Evolutionary conservation across 768 basidiomycete genomes (phyloP).

Genomic region (Boletus subparvulus): DNA sequence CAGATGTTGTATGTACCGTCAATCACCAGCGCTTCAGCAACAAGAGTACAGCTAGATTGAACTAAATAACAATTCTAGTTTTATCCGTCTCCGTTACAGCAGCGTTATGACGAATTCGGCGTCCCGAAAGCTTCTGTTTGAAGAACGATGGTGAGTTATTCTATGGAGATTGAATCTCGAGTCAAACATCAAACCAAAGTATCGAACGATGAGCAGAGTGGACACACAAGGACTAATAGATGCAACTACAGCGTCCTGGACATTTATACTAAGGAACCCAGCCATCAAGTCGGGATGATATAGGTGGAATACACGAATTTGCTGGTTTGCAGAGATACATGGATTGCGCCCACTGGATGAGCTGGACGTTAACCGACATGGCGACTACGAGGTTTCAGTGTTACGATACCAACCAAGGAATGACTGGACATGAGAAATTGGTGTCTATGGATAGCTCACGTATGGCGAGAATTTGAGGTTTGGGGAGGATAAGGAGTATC

Average conservation of each 20-base stretch:
- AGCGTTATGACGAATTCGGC: not conserved
- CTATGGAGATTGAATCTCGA: not conserved
- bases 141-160: not conserved
- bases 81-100: conserved; percentile 1
- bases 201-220: not conserved
- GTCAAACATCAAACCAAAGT: conserved; percentile 2
- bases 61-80: conserved; percentile 9
- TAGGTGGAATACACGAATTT: conserved; percentile 16
- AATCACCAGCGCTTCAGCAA: not conserved
- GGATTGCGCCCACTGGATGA: conserved; percentile 16
- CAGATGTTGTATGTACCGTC: not conserved
- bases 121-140: not conserved
- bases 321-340: conserved; percentile 16
- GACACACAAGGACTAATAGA: conserved; percentile 19
- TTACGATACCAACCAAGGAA: conserved; percentile 18
- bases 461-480: conserved; percentile 9
- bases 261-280: not conserved
- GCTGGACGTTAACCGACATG: conserved; percentile 11
- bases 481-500: conserved; percentile 3
- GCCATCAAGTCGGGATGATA: conserved; percentile 2
- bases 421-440: not conserved
- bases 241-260: conserved; percentile 1
- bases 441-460: conserved; percentile 13
- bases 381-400: not conserved
- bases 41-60: conserved; percentile 12